These are phyloP conservation scores for Porodaedalea pini DNA, from an alignment of 1,284 basidiomycete species.

Conservation along the genomic window DNA sequence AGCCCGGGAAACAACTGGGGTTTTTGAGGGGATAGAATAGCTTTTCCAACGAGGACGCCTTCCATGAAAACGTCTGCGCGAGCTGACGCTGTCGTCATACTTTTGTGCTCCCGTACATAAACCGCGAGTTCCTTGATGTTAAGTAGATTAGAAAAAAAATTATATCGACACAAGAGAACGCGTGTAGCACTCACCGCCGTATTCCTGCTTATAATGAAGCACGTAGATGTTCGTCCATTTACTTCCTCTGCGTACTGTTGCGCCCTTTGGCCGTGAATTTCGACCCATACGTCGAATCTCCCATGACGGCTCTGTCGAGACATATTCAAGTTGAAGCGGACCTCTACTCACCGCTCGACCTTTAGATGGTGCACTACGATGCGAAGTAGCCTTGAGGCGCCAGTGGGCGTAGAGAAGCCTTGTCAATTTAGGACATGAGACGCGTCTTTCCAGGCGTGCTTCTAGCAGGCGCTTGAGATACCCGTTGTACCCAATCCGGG, in stretches of 20 bases:
- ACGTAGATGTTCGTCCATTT: not conserved
- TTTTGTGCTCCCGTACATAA: slow-evolving; percentile 2
- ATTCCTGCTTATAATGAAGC: not conserved
- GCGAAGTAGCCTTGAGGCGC: too few relatives aligned
- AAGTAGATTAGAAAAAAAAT: not conserved
- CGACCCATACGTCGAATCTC: slow-evolving; percentile 3
- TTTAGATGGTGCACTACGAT: too few relatives aligned
- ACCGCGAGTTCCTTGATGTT: slow-evolving; percentile 1
- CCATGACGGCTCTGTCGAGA: not conserved
- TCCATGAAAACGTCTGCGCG: slow-evolving; percentile 7
- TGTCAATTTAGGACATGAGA: not conserved
- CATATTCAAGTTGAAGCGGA: not conserved
- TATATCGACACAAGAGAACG: not conserved
- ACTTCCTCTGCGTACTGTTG: not conserved
- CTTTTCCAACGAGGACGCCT: not conserved
- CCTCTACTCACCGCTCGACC: not conserved
- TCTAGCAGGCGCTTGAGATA: not conserved
- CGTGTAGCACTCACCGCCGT: not conserved
- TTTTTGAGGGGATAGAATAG: not conserved
- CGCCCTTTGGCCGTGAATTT: not conserved
- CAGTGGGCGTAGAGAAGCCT: too few relatives aligned
- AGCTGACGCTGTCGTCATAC: not conserved
- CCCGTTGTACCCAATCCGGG: not conserved
- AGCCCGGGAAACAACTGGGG: not conserved
- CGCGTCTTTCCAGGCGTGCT: not conserved